Evolutionary conservation across 129 eudicot genomes (phyloP).

Genomic region (Sambucus nigra): DNA sequence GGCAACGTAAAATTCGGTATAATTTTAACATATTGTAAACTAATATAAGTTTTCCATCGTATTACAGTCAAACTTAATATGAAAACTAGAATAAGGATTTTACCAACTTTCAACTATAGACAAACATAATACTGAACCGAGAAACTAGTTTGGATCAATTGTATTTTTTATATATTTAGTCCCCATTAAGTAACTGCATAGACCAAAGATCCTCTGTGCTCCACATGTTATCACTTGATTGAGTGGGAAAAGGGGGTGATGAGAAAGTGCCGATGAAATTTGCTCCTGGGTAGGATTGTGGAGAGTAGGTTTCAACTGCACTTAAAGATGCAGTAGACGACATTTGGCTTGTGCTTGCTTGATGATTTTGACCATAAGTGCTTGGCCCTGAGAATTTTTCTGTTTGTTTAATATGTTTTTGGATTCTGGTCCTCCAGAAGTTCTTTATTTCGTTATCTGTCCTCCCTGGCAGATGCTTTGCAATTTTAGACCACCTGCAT

Average conservation of each 20-base stretch:
- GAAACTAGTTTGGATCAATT: no score
- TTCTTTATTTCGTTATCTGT: slow-evolving; percentile 92
- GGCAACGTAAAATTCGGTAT: no score
- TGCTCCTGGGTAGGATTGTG: slow-evolving; percentile 38
- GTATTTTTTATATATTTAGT: slow-evolving; percentile 30
- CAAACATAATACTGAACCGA: no score
- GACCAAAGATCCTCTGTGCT: slow-evolving; percentile 88
- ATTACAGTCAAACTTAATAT: no score
- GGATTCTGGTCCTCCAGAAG: slow-evolving; percentile 89
- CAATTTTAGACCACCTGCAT: slow-evolving; percentile 91
- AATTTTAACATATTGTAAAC: no score
- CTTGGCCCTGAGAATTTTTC: slow-evolving; percentile 29
- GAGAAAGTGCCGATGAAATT: slow-evolving; percentile 42
- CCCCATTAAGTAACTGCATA: slow-evolving; percentile 67
- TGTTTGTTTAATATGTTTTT: slow-evolving; percentile 74
- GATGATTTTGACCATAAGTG: slow-evolving; percentile 25
- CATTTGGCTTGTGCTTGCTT: slow-evolving; percentile 22
- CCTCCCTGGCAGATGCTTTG: slow-evolving; percentile 89
- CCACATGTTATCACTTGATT: slow-evolving; percentile 62
- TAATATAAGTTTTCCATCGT: no score
- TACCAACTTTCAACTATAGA: no score
- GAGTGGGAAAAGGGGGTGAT: slow-evolving; percentile 41
- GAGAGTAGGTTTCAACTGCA: slow-evolving; percentile 45
- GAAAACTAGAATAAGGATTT: no score
- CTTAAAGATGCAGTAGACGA: slow-evolving; percentile 1